Conservation (phyloP, 345 rosid genomes). For the Leavenworthia alabamica region DNA sequence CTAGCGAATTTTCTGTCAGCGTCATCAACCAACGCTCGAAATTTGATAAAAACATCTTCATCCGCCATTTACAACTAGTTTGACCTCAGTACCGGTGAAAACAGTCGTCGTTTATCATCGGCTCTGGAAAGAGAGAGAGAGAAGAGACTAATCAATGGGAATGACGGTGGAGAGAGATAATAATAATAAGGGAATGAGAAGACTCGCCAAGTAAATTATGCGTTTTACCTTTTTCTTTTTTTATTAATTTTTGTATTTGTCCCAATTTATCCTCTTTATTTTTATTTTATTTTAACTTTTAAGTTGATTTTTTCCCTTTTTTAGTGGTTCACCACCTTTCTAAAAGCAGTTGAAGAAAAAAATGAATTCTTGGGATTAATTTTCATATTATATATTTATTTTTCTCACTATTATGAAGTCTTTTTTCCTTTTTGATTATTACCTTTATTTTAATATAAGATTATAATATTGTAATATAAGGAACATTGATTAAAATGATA, state of each 20-base stretch:
- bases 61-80: conserved; percentile 32
- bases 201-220: background rate
- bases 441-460: background rate
- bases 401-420: background rate
- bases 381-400: background rate
- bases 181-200: background rate
- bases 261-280: background rate
- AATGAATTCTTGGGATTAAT: conserved; percentile 15
- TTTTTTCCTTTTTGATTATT: background rate
- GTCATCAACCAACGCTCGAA: conserved; percentile 64
- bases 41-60: conserved; percentile 45
- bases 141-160: conserved; percentile 1
- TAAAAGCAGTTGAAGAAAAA: conserved; percentile 18
- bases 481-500: background rate
- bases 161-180: conserved; percentile 24
- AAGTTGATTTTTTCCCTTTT: background rate
- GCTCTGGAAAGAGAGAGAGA: conserved; percentile 3
- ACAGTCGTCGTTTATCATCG: conserved; percentile 29
- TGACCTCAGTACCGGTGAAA: conserved; percentile 9
- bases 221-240: background rate
- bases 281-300: background rate
- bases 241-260: background rate
- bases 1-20: conserved; percentile 93
- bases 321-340: conserved; percentile 15
- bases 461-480: background rate